Conservation (phyloP, 495 filamentous ascomycete species). For the Penicillium egyptiacum region DNA sequence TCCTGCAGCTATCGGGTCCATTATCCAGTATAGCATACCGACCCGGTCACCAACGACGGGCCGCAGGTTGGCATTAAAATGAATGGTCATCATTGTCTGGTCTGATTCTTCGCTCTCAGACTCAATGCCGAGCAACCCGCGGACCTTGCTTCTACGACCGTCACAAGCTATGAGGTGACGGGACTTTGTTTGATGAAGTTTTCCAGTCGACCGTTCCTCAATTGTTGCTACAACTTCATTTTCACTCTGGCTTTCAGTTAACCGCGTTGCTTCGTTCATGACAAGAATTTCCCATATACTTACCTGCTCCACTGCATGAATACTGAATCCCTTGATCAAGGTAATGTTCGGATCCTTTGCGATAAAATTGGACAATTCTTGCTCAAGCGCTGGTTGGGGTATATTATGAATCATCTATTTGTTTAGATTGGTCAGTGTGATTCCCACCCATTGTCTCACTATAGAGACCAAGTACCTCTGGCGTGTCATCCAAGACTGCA, state of each 20-base stretch:
- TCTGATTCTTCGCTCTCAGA: constrained; percentile 42
- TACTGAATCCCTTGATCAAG: constrained; percentile 14
- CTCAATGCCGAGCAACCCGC: constrained; percentile 31
- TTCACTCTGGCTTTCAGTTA: constrained; percentile 13
- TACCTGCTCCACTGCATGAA: constrained; percentile 25
- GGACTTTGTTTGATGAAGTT: constrained; percentile 21
- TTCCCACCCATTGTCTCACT: background rate
- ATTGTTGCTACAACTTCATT: constrained; percentile 22
- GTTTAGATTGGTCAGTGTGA: background rate
- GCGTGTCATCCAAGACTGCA: constrained; percentile 28
- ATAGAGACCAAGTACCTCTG: constrained; percentile 16
- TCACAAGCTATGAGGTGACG: constrained; percentile 40
- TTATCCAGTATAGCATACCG: constrained; percentile 48
- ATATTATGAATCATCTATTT: constrained; percentile 39
- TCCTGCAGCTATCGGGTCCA: constrained; percentile 39
- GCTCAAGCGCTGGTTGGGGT: constrained; percentile 32
- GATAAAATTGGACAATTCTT: constrained; percentile 13
- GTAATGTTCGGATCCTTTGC: constrained; percentile 12
- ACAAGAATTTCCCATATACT: background rate
- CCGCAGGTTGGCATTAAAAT: constrained; percentile 42
- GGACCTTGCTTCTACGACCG: constrained; percentile 38
- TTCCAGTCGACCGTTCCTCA: constrained; percentile 19
- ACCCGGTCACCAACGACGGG: constrained; percentile 36
- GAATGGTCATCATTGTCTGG: constrained; percentile 50
- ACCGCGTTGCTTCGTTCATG: background rate